Evolutionary conservation across 2,329 filamentous ascomycete genomes (phyloP), one percentile per base, ranked within the genome.

Genomic region (Davidsoniella virescens): DNA sequence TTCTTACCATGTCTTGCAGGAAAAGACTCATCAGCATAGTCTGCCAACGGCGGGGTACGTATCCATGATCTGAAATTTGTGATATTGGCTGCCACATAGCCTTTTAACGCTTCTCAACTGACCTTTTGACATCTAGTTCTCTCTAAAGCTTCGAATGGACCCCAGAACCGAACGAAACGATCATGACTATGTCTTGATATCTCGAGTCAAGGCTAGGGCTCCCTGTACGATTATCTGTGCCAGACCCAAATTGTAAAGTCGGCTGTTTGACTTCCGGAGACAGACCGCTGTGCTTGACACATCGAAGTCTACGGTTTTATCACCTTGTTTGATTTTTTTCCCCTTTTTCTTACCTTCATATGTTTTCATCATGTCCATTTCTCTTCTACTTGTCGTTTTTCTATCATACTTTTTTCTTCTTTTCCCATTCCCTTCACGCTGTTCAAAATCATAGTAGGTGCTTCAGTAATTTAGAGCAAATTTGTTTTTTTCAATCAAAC

Each of bases 191-290:
- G 16, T 25, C 38, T 12, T 16, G 37, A 47, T 51, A 51, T 29
- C 18, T 14, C 37, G 51, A 46, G 51, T 17, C 9, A n/a, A 10
- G 20, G 17, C 26, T 14, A 47, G 17, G 23, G 37, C 47, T 47
- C 38, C 37, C 49, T 53, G 51, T 46, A 52, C 46, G 29, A 52
- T 45, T 49, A 49, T 40, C 20, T 25, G 29, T 39, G 40, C 25
- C 44, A 12, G 17, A n/a, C 25, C 20, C 20, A 23, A 5, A 23
- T 23, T 23, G 4, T 5, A 23, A 23, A 23, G 4, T 23, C n/a
- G 6, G 10, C 23, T 16, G 10, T 20, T 10, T 20, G 20, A 29
- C 44, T 36, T 36, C 29, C 17, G 29, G 29, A 33, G 29, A 33
- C 29, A 33, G 29, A 12, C 29, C 10, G 29, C 20, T 23, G 20